Conservation (phyloP, 2,329 filamentous ascomycete genomes). For the Leptodontidium sp. region DNA sequence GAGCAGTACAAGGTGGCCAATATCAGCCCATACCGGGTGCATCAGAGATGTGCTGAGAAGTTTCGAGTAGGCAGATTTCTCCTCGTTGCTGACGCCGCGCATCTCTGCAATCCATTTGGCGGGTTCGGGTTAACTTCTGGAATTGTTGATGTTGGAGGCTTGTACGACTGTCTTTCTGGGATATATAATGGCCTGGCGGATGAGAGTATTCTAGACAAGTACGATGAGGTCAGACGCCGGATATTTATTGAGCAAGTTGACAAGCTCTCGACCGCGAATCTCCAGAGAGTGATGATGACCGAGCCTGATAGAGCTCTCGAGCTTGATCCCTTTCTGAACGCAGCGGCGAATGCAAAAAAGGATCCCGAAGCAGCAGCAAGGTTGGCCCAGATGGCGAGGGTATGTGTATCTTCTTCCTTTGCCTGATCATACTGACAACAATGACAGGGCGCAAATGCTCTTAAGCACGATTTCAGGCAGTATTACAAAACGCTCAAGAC, state of each 20-base stretch:
- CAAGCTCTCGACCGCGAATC: background rate
- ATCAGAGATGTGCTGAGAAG: background rate
- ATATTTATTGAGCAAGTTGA: background rate
- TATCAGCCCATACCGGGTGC: background rate
- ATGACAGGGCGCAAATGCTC: background rate
- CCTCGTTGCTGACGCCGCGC: background rate
- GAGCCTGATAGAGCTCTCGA: background rate
- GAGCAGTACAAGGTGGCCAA: background rate
- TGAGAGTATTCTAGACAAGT: slow-evolving; percentile 1
- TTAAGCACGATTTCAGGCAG: slow-evolving; percentile 6
- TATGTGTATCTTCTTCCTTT: background rate
- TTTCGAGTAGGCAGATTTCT: slow-evolving; percentile 1
- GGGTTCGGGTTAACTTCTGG: background rate
- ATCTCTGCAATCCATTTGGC: slow-evolving; percentile 10
- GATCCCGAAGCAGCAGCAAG: background rate
- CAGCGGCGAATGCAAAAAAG: background rate
- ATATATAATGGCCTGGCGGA: background rate
- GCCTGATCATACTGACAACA: background rate
- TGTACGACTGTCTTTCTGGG: slow-evolving; percentile 4
- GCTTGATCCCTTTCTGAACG: background rate
- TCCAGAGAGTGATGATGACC: background rate
- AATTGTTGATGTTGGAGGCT: background rate
- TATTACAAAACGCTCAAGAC: background rate
- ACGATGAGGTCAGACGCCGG: background rate
- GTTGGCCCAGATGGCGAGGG: background rate